phyloP scores from a whole-genome alignment of 73 alveolate species.

The Stentor roeselii region DNA sequence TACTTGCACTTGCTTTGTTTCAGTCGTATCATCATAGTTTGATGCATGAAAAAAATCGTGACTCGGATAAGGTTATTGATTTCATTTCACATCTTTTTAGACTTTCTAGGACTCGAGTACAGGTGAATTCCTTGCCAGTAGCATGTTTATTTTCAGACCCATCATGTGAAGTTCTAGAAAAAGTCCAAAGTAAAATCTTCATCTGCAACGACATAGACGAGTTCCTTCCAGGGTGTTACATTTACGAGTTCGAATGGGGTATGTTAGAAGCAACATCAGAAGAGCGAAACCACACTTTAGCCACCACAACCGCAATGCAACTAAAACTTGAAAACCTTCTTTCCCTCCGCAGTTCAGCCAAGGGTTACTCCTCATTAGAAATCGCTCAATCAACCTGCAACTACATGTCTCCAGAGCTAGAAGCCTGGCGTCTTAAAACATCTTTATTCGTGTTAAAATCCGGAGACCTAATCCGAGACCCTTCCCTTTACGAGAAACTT shows the following conservation, averaged over 20 bases:
- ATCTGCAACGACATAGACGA: neutral
- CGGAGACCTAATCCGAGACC: slow-evolving; percentile 11
- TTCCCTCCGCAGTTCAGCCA: neutral
- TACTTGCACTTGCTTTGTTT: neutral
- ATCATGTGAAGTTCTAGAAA: neutral
- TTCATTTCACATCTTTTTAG: slow-evolving; percentile 6
- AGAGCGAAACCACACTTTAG: slow-evolving; percentile 23
- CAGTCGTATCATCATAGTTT: slow-evolving; percentile 9
- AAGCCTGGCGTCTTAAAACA: neutral
- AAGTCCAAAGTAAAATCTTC: neutral
- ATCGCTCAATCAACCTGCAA: neutral
- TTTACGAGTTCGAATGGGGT: slow-evolving; percentile 16
- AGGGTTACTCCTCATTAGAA: neutral
- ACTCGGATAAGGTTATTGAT: neutral
- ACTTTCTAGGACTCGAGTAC: neutral
- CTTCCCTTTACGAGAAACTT: neutral
- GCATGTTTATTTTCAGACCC: slow-evolving; percentile 6
- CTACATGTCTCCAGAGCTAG: slow-evolving; percentile 15
- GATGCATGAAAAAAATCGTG: slow-evolving; percentile 16
- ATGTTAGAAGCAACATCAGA: slow-evolving; percentile 14
- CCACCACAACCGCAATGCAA: slow-evolving; percentile 19
- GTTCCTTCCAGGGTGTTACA: neutral
- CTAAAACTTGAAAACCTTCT: neutral
- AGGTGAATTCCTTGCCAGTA: neutral
- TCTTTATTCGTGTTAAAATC: neutral